phyloP scores from a whole-genome alignment of 495 filamentous ascomycete genomes.

The Penicillium lagena region DNA sequence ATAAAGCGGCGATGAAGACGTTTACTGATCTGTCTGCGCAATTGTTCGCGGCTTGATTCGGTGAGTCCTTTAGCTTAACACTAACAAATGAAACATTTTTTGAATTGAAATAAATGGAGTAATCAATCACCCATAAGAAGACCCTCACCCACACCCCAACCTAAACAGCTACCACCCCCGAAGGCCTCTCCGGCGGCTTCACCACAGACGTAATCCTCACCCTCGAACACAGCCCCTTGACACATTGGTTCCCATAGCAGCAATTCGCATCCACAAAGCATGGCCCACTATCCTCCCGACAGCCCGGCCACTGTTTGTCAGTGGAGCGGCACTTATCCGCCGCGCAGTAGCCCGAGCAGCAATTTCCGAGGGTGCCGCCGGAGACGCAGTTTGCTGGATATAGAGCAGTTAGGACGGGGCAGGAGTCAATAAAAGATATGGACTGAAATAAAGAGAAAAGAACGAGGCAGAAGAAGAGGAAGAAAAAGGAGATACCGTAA shows the following conservation, averaged over 20 bases:
- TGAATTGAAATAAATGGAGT: not conserved
- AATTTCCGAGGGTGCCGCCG: constrained; percentile 7
- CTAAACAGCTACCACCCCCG: too few relatives aligned
- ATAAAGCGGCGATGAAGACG: constrained; percentile 17
- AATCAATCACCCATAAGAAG: not conserved
- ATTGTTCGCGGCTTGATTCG: not conserved
- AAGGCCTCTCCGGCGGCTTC: too few relatives aligned
- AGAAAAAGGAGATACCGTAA: constrained; percentile 18
- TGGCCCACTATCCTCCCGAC: constrained; percentile 17
- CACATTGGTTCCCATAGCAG: constrained; percentile 21
- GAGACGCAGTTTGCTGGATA: constrained; percentile 5
- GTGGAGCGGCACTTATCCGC: constrained; percentile 22
- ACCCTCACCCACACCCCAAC: not conserved
- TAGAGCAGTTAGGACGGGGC: not conserved
- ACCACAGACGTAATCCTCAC: too few relatives aligned
- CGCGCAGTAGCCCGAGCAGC: constrained; percentile 22
- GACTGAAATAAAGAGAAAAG: too few relatives aligned
- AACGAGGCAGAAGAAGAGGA: too few relatives aligned
- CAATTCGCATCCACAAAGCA: constrained; percentile 18
- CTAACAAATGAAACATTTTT: not conserved
- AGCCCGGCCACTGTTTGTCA: constrained; percentile 17
- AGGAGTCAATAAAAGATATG: not conserved
- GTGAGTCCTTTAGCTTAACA: not conserved
- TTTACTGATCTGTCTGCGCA: constrained; percentile 23
- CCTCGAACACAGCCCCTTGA: constrained; percentile 14